Base-by-base conservation (phyloP, 2,329 filamentous ascomycete genomes). In the Aspergillus sp. region DNA sequence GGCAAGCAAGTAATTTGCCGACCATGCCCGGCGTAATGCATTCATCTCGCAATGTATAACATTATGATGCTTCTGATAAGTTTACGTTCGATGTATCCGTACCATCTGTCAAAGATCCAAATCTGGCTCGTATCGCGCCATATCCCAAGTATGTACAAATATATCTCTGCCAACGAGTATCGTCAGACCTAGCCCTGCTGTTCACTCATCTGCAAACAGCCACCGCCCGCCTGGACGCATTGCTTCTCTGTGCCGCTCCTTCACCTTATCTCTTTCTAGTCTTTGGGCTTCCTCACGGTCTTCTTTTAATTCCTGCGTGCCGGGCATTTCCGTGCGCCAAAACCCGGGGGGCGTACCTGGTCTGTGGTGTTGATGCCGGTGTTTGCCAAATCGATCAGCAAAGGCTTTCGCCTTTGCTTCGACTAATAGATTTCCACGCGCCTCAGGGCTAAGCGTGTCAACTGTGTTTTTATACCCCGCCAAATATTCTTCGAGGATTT, bases 241-340 rank as follows among this genome's bases (percentile, higher is more conserved):
- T 1, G 95, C 93, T 70, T 98, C 92, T 50, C 87, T 81, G 75
- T 91, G 89, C 68, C 92, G 84, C 68, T 90, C 86, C 63, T 86
- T 82, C 2, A 97, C 81, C 56, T 85, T 82, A 50, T 85, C 79
- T 63, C 81, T 82, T 69, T 89, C 87, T 59, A 84, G 77, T 65
- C 80, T 81, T n/a, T 79, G 80, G 0, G 89, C 89, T 68, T 87
- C 86, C 59, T 82, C 81, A 57, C 83, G 83, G 66, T 93, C 86
- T 52, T 80, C 77, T 64, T 84, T 79, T 27, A 87, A 75, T 73
- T 97, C 90, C 71, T 98, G 95, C 1, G 95, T 97, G 24, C 79
- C 86, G 1, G 93, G 93, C 71, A 99, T 96, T 65, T 96, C 93
- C 2, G 89, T 83, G 54, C 90, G 83, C 95, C 95, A 99, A 71